Evolutionary conservation across 148 eudicot species (phyloP).

Genomic region (Persicaria tinctoria): DNA sequence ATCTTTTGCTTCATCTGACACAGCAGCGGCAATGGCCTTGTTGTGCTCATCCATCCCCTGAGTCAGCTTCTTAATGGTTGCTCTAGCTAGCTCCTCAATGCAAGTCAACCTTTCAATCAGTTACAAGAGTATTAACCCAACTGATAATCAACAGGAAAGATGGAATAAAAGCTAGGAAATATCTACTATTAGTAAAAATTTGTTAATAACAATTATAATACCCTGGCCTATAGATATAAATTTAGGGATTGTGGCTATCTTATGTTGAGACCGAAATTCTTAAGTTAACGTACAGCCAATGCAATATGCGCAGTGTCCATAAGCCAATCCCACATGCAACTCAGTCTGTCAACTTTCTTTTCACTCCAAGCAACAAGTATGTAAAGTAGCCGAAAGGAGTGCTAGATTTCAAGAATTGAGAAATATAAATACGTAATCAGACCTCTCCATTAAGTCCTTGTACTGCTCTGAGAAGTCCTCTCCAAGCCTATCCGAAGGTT

Average conservation of each 20-base stretch:
- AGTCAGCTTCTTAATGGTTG: constrained; percentile 69
- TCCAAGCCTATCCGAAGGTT: constrained; percentile 95
- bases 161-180: no score
- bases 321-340: neutral
- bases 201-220: neutral
- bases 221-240: neutral
- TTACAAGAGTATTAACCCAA: constrained; percentile 1
- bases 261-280: neutral
- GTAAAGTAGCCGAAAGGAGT: neutral
- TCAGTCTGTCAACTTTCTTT: neutral
- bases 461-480: constrained; percentile 80
- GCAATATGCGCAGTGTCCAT: neutral
- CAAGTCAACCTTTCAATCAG: constrained; percentile 47
- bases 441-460: constrained; percentile 82
- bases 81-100: constrained; percentile 78
- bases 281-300: neutral
- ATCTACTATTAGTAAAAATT: neutral
- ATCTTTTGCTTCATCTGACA: constrained; percentile 68
- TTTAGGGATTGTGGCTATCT: neutral
- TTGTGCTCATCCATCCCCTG: constrained; percentile 85
- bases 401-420: neutral
- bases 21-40: constrained; percentile 69
- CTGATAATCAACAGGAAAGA: neutral
- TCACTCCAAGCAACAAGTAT: neutral
- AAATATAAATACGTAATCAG: neutral